Evolutionary conservation across 805 yeast genomes (phyloP).

Genomic region (Candida silvatica): DNA sequence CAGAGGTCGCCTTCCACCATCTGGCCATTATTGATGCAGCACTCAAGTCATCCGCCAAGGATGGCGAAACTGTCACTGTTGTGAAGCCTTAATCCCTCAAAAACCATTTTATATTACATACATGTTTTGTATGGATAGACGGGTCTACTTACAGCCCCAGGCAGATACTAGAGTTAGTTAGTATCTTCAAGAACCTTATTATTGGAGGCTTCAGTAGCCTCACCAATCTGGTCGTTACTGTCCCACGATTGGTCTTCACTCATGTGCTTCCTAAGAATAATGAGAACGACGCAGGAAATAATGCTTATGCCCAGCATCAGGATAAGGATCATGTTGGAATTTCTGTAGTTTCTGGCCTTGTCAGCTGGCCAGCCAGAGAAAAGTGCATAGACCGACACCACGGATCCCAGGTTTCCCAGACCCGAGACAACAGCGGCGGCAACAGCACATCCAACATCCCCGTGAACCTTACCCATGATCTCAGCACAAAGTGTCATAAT

Average conservation of each 20-base stretch:
- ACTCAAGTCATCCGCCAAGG: slow-evolving; percentile 52
- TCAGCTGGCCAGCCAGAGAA: slow-evolving; percentile 87
- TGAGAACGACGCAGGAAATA: slow-evolving; percentile 30
- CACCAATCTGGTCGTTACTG: too few relatives aligned
- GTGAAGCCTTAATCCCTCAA: slow-evolving; percentile 12
- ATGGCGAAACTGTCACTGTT: slow-evolving; percentile 29
- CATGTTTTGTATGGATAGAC: neutral
- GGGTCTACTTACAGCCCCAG: too few relatives aligned
- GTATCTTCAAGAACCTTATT: too few relatives aligned
- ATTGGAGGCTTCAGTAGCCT: too few relatives aligned
- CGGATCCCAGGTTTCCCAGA: slow-evolving; percentile 80
- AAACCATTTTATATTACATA: neutral
- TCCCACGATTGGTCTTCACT: slow-evolving; percentile 2
- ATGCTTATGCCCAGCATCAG: slow-evolving; percentile 70
- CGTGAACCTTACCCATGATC: slow-evolving; percentile 60
- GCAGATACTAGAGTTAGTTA: too few relatives aligned
- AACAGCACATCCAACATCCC: slow-evolving; percentile 80
- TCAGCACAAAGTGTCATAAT: slow-evolving; percentile 80
- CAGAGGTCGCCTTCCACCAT: slow-evolving; percentile 83
- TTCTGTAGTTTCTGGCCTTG: slow-evolving; percentile 43
- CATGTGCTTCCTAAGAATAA: slow-evolving; percentile 1
- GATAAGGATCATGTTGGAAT: slow-evolving; percentile 81
- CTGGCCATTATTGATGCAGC: slow-evolving; percentile 86
- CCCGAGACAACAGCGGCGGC: slow-evolving; percentile 81
- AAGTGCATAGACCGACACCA: slow-evolving; percentile 76